Evolutionary conservation across 2,329 filamentous ascomycete genomes (phyloP).

Genomic region (Hymenoscyphus albidus): DNA sequence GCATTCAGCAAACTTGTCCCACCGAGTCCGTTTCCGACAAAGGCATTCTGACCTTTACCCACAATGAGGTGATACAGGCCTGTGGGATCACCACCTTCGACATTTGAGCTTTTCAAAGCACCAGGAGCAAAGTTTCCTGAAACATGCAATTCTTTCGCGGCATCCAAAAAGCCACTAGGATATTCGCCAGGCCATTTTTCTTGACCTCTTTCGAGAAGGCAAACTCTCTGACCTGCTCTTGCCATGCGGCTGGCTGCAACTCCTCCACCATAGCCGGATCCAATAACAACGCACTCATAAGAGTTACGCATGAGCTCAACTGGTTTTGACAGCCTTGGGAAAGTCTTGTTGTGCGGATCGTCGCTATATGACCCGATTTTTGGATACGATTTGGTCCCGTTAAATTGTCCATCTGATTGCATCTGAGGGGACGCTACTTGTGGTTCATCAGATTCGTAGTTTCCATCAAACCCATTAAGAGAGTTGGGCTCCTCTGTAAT

Average conservation of each 20-base stretch:
- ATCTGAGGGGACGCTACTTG: conserved; percentile 22
- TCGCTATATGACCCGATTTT: conserved; percentile 33
- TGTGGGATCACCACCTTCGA: conserved; percentile 50
- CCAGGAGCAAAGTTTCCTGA: conserved; percentile 50
- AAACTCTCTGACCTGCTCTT: conserved; percentile 56
- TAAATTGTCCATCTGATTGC: conserved; percentile 22
- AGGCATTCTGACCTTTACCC: conserved; percentile 60
- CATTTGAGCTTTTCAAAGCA: conserved; percentile 40
- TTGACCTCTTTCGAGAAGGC: conserved; percentile 59
- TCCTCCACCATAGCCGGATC: conserved; percentile 65
- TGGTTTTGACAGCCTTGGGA: conserved; percentile 53
- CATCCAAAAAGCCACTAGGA: conserved; percentile 46
- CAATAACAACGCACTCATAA: conserved; percentile 66
- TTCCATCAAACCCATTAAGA: conserved; percentile 4
- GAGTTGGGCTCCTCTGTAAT: conserved; percentile 16
- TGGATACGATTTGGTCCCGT: conserved; percentile 25
- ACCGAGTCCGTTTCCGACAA: conserved; percentile 48
- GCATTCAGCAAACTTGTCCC: conserved; percentile 65
- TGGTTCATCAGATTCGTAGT: conserved; percentile 7
- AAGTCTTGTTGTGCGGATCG: conserved; percentile 34
- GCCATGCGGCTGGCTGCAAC: conserved; percentile 64
- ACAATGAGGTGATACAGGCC: conserved; percentile 61
- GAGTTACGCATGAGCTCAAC: conserved; percentile 52
- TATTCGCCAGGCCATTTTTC: conserved; percentile 67
- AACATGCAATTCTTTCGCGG: conserved; percentile 50